A percentile compares a stretch with the other conserved stretches of the same genome.
Conservation (phyloP, 2,329 filamentous ascomycete genomes). For the Paraphoma sp. region DNA sequence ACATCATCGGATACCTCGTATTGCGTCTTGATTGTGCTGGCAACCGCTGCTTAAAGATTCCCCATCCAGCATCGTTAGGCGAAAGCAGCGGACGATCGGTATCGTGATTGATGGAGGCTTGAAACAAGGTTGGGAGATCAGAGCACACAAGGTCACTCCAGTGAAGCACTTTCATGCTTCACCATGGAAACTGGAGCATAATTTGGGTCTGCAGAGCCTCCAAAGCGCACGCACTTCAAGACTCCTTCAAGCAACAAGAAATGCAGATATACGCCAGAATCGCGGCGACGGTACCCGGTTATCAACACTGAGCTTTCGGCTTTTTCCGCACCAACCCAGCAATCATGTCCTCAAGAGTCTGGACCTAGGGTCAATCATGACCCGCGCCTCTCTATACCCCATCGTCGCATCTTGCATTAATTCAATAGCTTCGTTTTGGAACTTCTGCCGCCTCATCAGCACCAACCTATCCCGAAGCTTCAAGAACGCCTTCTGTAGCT, state of each 20-base stretch:
- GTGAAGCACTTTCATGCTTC: background rate
- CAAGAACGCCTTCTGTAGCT: background rate
- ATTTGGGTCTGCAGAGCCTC: too few relatives aligned
- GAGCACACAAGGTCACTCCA: background rate
- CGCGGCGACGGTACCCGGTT: too few relatives aligned
- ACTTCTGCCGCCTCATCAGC: background rate
- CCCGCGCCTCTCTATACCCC: background rate
- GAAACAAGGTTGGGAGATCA: background rate
- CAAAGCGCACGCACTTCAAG: too few relatives aligned
- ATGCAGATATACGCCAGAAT: too few relatives aligned
- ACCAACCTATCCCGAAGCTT: background rate
- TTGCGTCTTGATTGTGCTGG: conserved; percentile 1
- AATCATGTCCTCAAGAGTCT: background rate
- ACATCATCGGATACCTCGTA: conserved; percentile 3
- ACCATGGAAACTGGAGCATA: too few relatives aligned
- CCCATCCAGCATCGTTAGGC: background rate
- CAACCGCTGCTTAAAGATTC: background rate
- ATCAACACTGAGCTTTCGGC: too few relatives aligned
- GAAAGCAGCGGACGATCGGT: background rate
- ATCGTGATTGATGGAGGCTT: background rate
- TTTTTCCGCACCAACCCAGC: background rate
- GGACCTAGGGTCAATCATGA: background rate
- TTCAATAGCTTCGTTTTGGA: conserved; percentile 4
- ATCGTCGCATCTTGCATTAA: background rate
- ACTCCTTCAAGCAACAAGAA: too few relatives aligned